Evolutionary conservation across 2,329 filamentous ascomycete species (phyloP).

Genomic region (Colletotrichum sojae): DNA sequence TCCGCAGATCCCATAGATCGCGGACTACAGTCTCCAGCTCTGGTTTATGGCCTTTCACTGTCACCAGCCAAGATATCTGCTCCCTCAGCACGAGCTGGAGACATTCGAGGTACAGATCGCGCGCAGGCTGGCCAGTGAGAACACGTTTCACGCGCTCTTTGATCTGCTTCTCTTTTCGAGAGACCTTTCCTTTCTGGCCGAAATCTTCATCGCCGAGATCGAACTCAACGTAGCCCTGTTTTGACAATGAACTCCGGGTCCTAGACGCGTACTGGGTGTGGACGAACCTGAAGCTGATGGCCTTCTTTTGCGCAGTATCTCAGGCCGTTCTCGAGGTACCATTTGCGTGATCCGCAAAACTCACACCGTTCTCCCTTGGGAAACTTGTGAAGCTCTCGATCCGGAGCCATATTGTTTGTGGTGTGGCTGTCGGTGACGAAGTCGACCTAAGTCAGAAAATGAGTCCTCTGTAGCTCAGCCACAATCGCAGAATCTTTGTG

Average conservation of each 20-base stretch:
- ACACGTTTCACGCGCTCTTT: slow-evolving; percentile 68
- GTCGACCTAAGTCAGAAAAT: neutral
- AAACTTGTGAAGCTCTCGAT: slow-evolving; percentile 64
- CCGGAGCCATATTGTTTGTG: slow-evolving; percentile 54
- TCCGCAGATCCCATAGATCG: slow-evolving; percentile 87
- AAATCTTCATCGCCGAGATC: slow-evolving; percentile 77
- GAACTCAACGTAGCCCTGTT: slow-evolving; percentile 68
- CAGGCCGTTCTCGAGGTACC: slow-evolving; percentile 81
- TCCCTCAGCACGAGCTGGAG: slow-evolving; percentile 88
- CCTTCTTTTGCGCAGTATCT: slow-evolving; percentile 82
- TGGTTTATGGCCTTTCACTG: slow-evolving; percentile 73
- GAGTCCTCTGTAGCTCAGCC: neutral
- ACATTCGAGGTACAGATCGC: slow-evolving; percentile 85
- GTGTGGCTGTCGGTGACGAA: neutral
- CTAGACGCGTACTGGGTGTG: neutral
- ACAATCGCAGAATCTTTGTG: slow-evolving; percentile 5
- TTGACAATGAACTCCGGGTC: neutral
- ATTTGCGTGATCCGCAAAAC: slow-evolving; percentile 79
- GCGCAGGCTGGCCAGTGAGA: slow-evolving; percentile 76
- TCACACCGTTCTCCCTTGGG: slow-evolving; percentile 68
- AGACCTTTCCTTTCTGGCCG: slow-evolving; percentile 69
- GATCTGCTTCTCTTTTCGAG: slow-evolving; percentile 71
- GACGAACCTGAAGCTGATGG: slow-evolving; percentile 80
- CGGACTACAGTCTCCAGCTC: slow-evolving; percentile 85
- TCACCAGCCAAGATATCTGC: slow-evolving; percentile 82